Evolutionary conservation across 2,329 filamentous ascomycete genomes (phyloP).

Genomic region (Neurospora sp.): DNA sequence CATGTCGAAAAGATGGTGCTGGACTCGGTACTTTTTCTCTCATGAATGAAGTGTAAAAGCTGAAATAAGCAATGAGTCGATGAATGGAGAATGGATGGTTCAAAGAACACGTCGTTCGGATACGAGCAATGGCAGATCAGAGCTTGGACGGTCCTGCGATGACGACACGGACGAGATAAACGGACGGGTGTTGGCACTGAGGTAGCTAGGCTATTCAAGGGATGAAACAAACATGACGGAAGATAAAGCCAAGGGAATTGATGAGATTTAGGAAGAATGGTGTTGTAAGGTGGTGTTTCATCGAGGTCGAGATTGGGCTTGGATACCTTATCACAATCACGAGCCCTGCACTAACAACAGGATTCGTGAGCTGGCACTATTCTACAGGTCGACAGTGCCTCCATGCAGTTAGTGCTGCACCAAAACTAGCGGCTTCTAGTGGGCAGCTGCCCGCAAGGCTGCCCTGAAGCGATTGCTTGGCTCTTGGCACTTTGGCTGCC

Average conservation of each 20-base stretch:
- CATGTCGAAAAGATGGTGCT: conserved; percentile 23
- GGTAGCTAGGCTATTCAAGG: background rate
- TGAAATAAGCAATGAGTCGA: background rate
- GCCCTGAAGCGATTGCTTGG: background rate
- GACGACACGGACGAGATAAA: background rate
- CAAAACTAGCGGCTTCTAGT: background rate
- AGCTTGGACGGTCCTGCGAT: background rate
- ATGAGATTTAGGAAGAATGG: background rate
- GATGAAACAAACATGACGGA: background rate
- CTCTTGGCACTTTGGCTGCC: background rate
- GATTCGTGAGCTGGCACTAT: background rate
- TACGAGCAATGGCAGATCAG: background rate
- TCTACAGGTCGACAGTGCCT: background rate
- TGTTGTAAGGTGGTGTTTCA: background rate
- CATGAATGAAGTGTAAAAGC: background rate
- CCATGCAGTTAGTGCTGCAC: background rate
- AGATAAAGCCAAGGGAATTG: background rate
- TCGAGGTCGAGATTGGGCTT: background rate
- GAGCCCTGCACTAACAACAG: background rate
- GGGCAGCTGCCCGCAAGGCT: background rate
- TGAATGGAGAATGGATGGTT: background rate
- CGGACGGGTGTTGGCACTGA: background rate
- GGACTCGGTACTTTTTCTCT: background rate
- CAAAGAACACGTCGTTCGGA: background rate
- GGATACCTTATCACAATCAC: background rate